A percentile compares a stretch with the other conserved stretches of the same genome.
phyloP scores from a whole-genome alignment of 2,329 filamentous ascomycete genomes.

The Epicoccum nigrum region DNA sequence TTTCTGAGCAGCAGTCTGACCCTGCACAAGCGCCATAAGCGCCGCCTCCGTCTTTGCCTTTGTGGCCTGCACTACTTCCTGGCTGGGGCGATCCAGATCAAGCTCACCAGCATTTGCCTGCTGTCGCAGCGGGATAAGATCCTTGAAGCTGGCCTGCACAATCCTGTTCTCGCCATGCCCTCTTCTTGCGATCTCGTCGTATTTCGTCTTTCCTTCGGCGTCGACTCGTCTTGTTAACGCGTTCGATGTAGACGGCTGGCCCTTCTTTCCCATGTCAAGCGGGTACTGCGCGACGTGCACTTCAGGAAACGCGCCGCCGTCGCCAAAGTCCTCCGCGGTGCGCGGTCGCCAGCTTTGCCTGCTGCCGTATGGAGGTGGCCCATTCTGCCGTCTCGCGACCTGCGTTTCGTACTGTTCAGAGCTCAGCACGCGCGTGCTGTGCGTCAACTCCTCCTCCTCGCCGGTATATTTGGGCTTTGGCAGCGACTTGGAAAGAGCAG shows the following conservation, averaged over 20 bases:
- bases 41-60: constrained; percentile 89
- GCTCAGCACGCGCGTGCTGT: constrained; percentile 82
- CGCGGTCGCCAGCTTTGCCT: constrained; percentile 90
- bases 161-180: constrained; percentile 85
- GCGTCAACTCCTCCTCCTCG: constrained; percentile 82
- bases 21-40: constrained; percentile 78
- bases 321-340: constrained; percentile 87
- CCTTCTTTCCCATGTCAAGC: constrained; percentile 89
- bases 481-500: constrained; percentile 77
- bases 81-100: constrained; percentile 80
- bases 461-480: constrained; percentile 91
- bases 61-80: constrained; percentile 82
- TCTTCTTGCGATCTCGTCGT: constrained; percentile 90
- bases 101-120: constrained; percentile 92
- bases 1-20: constrained; percentile 89
- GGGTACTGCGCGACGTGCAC: constrained; percentile 94
- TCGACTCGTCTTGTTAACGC: constrained; percentile 93
- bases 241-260: constrained; percentile 66
- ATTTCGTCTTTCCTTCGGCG: constrained; percentile 90
- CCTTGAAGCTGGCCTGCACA: constrained; percentile 95
- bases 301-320: constrained; percentile 95
- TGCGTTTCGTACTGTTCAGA: constrained; percentile 84
- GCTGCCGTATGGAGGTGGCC: constrained; percentile 86
- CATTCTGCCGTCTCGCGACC: constrained; percentile 71
- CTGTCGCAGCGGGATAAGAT: constrained; percentile 91